Evolutionary conservation across 192 early-diverging fungal species (phyloP).

Genomic region (Linnemannia exigua): DNA sequence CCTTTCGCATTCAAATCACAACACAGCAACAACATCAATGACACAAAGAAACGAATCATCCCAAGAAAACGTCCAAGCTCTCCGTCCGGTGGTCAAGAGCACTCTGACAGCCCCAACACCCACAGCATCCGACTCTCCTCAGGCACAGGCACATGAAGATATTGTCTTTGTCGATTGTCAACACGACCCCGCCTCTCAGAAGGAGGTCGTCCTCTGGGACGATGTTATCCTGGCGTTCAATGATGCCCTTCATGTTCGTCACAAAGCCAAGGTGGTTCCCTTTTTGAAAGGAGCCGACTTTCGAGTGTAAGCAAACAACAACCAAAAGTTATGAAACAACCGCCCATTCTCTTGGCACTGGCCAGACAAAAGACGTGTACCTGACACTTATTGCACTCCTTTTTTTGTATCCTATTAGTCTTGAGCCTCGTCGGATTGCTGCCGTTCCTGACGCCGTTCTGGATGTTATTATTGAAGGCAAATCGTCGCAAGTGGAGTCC

Average conservation of each 20-base stretch:
- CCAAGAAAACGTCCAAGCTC: not conserved
- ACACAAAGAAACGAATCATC: not conserved
- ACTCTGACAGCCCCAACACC: not conserved
- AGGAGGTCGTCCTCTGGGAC: not conserved
- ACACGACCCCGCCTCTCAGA: not conserved
- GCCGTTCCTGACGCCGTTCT: not conserved
- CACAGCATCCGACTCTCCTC: too few species aligned
- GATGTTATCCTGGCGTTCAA: not conserved
- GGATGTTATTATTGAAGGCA: not conserved
- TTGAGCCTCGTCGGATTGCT: not conserved
- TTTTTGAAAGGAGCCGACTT: not conserved
- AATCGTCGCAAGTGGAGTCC: not conserved
- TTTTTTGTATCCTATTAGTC: not conserved
- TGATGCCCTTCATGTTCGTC: not conserved
- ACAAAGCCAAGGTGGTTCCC: not conserved
- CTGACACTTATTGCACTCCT: not conserved
- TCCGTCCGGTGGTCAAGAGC: not conserved
- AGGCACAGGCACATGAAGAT: not conserved
- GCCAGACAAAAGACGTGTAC: not conserved
- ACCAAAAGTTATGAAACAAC: too few species aligned
- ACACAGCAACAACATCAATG: not conserved
- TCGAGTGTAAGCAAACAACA: not conserved
- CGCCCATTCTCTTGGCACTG: too few species aligned
- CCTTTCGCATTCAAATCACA: not conserved
- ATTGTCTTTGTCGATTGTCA: not conserved